A percentile compares a stretch with the other conserved stretches of the same genome.
These are phyloP conservation scores for Arctium lappa DNA, from an alignment of 129 eudicot genomes.

Conservation along the genomic window DNA sequence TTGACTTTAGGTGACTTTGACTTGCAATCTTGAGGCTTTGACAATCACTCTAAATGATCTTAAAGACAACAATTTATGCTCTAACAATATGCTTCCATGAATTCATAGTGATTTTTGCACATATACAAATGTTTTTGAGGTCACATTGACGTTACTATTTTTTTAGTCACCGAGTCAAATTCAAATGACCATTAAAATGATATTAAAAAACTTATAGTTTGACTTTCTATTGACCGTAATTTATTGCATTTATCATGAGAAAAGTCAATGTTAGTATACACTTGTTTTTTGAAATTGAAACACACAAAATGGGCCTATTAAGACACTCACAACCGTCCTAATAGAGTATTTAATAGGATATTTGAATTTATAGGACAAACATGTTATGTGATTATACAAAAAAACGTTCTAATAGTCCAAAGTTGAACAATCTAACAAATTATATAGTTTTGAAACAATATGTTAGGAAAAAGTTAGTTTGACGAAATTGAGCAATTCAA, in stretches of 20 bases:
- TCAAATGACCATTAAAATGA: not conserved
- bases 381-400: no score
- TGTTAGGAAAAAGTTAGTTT: no score
- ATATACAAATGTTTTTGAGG: not conserved
- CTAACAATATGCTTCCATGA: not conserved
- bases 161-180: not conserved
- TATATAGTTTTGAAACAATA: not conserved
- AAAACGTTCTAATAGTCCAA: not conserved
- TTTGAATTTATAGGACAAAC: not conserved
- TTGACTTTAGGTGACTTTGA: no score
- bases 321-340: not conserved
- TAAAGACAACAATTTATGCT: no score
- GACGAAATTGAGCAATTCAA: no score
- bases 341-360: not conserved
- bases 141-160: not conserved
- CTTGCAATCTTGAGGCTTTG: no score
- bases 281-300: not conserved
- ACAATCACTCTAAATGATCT: no score
- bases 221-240: not conserved
- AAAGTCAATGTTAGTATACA: not conserved
- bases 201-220: no score
- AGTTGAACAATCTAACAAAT: not conserved
- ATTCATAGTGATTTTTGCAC: not conserved
- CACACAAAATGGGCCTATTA: not conserved
- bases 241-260: not conserved